Conservation (phyloP, 768 basidiomycete genomes). For the Lentinula edodes region DNA sequence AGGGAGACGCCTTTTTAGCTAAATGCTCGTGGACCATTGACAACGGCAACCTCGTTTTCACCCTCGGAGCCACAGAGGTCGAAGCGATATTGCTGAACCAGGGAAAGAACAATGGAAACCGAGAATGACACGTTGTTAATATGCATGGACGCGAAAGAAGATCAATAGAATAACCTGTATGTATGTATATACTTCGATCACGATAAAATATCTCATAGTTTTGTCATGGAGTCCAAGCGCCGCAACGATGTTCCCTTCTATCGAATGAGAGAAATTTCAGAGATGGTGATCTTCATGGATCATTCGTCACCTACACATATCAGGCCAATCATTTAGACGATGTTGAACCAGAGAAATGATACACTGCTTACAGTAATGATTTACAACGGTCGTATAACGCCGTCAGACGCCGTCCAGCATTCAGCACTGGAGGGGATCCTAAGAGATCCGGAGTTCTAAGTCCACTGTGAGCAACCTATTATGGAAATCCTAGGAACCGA, state of each 20-base stretch:
- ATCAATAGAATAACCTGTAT: background rate
- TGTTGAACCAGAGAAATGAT: too few relatives aligned
- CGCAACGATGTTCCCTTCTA: background rate
- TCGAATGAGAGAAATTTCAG: background rate
- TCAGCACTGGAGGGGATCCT: background rate
- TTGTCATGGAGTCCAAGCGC: background rate
- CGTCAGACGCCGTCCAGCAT: too few relatives aligned
- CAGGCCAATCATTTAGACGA: background rate
- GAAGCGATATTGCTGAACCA: background rate
- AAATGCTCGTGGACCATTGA: conserved; percentile 2
- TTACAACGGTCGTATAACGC: too few relatives aligned
- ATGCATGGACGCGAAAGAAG: background rate
- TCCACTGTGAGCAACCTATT: background rate
- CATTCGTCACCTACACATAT: background rate
- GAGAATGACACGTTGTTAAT: conserved; percentile 6
- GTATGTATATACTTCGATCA: background rate
- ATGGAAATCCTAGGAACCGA: background rate
- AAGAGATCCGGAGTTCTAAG: background rate
- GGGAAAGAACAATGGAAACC: conserved; percentile 5
- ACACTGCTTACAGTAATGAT: too few relatives aligned
- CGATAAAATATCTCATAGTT: background rate
- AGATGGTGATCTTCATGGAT: background rate
- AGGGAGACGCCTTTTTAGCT: background rate
- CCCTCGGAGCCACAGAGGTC: background rate
- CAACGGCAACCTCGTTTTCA: conserved; percentile 6